These are phyloP conservation scores for Aspergillus novoparasiticus DNA, from an alignment of 2,329 filamentous ascomycete species.

Conservation along the genomic window DNA sequence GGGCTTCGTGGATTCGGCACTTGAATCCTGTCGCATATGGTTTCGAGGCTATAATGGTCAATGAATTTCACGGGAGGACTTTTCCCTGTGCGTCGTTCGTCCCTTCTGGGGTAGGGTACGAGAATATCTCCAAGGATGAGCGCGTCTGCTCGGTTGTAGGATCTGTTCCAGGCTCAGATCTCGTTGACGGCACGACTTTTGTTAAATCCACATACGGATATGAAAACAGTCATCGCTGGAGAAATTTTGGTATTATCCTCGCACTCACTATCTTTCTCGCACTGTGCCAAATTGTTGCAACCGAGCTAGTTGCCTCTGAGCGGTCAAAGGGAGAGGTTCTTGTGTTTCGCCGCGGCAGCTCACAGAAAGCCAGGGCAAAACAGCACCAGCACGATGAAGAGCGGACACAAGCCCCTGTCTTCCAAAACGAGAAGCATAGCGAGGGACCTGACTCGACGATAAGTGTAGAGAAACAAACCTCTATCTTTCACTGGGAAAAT, in stretches of 20 bases:
- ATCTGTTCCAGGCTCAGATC: slow-evolving; percentile 53
- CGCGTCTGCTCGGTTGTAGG: slow-evolving; percentile 62
- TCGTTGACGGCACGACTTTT: slow-evolving; percentile 62
- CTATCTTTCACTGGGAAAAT: slow-evolving; percentile 79
- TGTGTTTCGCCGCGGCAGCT: slow-evolving; percentile 11
- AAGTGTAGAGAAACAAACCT: slow-evolving; percentile 55
- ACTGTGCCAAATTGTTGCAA: slow-evolving; percentile 54
- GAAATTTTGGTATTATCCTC: slow-evolving; percentile 68
- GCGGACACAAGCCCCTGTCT: neutral
- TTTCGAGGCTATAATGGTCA: slow-evolving; percentile 78
- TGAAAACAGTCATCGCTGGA: slow-evolving; percentile 61
- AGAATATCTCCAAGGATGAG: slow-evolving; percentile 30
- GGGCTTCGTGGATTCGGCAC: slow-evolving; percentile 80
- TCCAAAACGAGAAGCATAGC: neutral
- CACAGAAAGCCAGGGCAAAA: slow-evolving; percentile 5
- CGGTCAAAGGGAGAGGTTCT: slow-evolving; percentile 12
- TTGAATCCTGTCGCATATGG: slow-evolving; percentile 75
- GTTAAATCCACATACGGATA: slow-evolving; percentile 59
- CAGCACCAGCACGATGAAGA: slow-evolving; percentile 9
- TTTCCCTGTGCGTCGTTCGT: slow-evolving; percentile 54
- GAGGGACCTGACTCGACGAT: neutral
- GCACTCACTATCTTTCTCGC: slow-evolving; percentile 64
- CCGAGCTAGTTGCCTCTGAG: slow-evolving; percentile 44
- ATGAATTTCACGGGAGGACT: slow-evolving; percentile 71
- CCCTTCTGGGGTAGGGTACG: slow-evolving; percentile 46